Evolutionary conservation across 108 stramenopile genomes (phyloP), one percentile per base, ranked within the genome.

Genomic region (Aureococcus anophagefferens): DNA sequence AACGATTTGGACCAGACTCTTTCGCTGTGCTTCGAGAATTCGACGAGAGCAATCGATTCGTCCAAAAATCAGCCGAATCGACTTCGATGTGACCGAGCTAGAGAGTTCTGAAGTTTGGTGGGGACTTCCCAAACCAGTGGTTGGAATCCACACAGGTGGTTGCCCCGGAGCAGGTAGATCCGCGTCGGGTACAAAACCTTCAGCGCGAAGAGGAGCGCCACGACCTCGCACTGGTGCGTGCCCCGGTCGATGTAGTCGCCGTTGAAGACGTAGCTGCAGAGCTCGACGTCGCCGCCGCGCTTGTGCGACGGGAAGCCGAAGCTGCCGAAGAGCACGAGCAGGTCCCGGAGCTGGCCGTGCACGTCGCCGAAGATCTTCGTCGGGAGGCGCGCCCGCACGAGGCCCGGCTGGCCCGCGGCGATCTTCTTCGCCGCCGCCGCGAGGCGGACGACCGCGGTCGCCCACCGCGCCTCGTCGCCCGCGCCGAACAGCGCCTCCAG

Each of bases 191-290:
- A 63, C 40, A 79, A 46, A 28, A 84, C 65, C 71, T 84, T 84
- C 40, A 86, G 74, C 25, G 79, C 75, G 62, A 85, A 77, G 32
- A 87, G 76, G 32, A 81, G 64, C 46, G 65, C 69, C 63, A 84
- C 71, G 0, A 86, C 68, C 64, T 86, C 86, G n/a, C 65, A 69
- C n/a, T 85, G 83, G 11, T 81, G 63, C 34, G 35, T 62, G 15
- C 86, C 86, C 21, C 86, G 74, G 65, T 87, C 86, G 37, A 87
- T 85, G 62, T 86, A 86, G 63, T 87, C 86, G 5, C 86, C 86
- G 74, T 87, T 87, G 81, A 87, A 84, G 25, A 87, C 71, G 77
- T 85, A 87, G 31, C 67, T 34, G 76, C 84, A 86, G 17, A 46
- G 51, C 33, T 33, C 30, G 40, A 44, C 40, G 40, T 44, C 40